A percentile compares a stretch with the other conserved stretches of the same genome.
These are phyloP conservation scores for Aspergillus sclerotioniger DNA, from an alignment of 495 filamentous ascomycete genomes.

Conservation along the genomic window DNA sequence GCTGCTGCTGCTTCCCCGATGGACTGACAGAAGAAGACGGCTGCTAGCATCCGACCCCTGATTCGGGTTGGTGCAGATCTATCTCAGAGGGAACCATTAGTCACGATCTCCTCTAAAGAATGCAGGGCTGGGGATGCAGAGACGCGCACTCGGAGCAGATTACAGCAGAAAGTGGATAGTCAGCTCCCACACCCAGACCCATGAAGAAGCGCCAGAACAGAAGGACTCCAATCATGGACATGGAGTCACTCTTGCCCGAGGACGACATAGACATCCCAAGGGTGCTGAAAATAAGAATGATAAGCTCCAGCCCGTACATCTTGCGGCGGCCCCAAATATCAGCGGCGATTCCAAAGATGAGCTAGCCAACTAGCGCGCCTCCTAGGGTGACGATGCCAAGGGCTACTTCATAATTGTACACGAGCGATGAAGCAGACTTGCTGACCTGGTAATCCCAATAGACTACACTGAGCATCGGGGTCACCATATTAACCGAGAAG, in stretches of 20 bases:
- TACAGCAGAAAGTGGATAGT: slow-evolving; percentile 50
- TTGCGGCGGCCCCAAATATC: slow-evolving; percentile 54
- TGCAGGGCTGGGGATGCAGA: neutral
- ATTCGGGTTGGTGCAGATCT: slow-evolving; percentile 44
- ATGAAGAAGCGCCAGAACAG: slow-evolving; percentile 48
- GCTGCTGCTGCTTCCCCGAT: slow-evolving; percentile 51
- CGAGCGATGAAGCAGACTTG: slow-evolving; percentile 6
- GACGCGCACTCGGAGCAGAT: slow-evolving; percentile 49
- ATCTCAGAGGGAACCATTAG: neutral
- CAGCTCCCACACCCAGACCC: slow-evolving; percentile 42
- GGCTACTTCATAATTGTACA: slow-evolving; percentile 21
- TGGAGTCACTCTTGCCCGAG: slow-evolving; percentile 30
- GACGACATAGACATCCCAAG: slow-evolving; percentile 38
- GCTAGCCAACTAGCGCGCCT: slow-evolving; percentile 53
- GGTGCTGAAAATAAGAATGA: slow-evolving; percentile 48
- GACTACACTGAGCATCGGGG: slow-evolving; percentile 51
- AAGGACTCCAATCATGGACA: slow-evolving; percentile 49
- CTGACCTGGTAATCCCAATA: slow-evolving; percentile 38
- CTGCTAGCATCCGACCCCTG: slow-evolving; percentile 55
- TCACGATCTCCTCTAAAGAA: neutral
- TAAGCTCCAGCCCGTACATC: slow-evolving; percentile 56
- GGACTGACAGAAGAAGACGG: slow-evolving; percentile 58
- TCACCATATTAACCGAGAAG: slow-evolving; percentile 56
- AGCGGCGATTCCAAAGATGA: slow-evolving; percentile 53
- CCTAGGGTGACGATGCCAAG: slow-evolving; percentile 52